Conservation (phyloP, 2,329 filamentous ascomycete species). For the Penicillium sp. region DNA sequence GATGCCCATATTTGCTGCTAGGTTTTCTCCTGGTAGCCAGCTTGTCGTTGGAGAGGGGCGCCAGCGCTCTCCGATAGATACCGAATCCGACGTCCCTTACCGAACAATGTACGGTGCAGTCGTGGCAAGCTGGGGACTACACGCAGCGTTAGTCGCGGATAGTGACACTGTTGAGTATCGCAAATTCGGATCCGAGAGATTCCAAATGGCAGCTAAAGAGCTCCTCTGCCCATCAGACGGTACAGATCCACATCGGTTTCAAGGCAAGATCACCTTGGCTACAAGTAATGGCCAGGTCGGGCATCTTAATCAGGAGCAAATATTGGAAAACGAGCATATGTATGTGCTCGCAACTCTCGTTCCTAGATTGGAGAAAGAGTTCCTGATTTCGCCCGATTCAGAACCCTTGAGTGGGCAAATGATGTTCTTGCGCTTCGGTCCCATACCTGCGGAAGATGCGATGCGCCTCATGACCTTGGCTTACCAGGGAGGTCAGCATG, state of each 20-base stretch:
- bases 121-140: constrained; percentile 84
- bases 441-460: constrained; percentile 58
- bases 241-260: constrained; percentile 52
- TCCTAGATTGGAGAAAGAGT: constrained; percentile 73
- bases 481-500: constrained; percentile 54
- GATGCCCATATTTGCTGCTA: constrained; percentile 59
- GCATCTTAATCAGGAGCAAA: constrained; percentile 22
- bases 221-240: constrained; percentile 59
- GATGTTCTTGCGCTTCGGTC: constrained; percentile 69
- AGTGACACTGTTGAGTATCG: constrained; percentile 81
- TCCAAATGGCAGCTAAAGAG: constrained; percentile 76
- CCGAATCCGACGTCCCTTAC: constrained; percentile 26
- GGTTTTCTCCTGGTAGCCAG: constrained; percentile 55
- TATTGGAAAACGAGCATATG: constrained; percentile 53
- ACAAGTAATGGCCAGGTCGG: constrained; percentile 21
- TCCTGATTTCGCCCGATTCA: constrained; percentile 72
- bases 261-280: constrained; percentile 48
- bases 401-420: constrained; percentile 66
- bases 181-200: constrained; percentile 68
- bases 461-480: constrained; percentile 70
- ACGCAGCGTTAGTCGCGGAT: constrained; percentile 82
- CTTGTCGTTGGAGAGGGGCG: constrained; percentile 43
- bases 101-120: constrained; percentile 63
- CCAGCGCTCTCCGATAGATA: constrained; percentile 34
- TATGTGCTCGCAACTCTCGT: constrained; percentile 75